A percentile compares a stretch with the other conserved stretches of the same genome.
Conservation (phyloP, 2,329 filamentous ascomycete genomes). For the Xenoacremonium recifei region DNA sequence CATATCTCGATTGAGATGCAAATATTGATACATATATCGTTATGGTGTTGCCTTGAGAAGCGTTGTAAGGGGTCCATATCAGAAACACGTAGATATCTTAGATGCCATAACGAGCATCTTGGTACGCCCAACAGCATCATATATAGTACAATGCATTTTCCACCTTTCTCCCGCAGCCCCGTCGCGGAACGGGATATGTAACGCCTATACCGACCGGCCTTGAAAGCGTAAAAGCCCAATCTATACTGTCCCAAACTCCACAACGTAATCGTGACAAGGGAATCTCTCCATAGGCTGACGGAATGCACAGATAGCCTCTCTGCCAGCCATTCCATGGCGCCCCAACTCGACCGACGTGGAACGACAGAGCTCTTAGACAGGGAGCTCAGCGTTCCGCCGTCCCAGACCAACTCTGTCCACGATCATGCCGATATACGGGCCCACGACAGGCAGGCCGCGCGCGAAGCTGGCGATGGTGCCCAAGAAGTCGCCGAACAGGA, state of each 20-base stretch:
- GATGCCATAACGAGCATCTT: no score
- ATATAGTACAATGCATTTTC: slow-evolving; percentile 10
- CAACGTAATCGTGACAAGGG: slow-evolving; percentile 13
- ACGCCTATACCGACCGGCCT: slow-evolving; percentile 23
- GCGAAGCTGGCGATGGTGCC: slow-evolving; percentile 89
- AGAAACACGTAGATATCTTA: no score
- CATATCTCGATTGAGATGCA: background rate
- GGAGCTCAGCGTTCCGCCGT: slow-evolving; percentile 72
- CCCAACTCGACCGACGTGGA: background rate
- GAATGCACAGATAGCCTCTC: background rate
- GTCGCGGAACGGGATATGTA: slow-evolving; percentile 14
- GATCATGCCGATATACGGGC: slow-evolving; percentile 75
- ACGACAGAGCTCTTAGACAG: slow-evolving; percentile 53
- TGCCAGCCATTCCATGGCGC: background rate
- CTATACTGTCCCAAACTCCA: slow-evolving; percentile 19
- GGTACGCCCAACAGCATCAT: background rate
- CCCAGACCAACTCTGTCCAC: slow-evolving; percentile 71
- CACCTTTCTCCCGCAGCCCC: slow-evolving; percentile 1
- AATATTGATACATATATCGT: background rate
- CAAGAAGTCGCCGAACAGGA: slow-evolving; percentile 95
- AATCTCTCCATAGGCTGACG: slow-evolving; percentile 1
- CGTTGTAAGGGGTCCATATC: slow-evolving; percentile 5
- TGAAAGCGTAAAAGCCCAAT: slow-evolving; percentile 18
- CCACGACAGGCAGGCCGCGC: slow-evolving; percentile 78
- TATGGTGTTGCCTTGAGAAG: slow-evolving; percentile 1